These are phyloP conservation scores for Phialocephala subalpina DNA, from an alignment of 2,329 filamentous ascomycete species.

Conservation along the genomic window DNA sequence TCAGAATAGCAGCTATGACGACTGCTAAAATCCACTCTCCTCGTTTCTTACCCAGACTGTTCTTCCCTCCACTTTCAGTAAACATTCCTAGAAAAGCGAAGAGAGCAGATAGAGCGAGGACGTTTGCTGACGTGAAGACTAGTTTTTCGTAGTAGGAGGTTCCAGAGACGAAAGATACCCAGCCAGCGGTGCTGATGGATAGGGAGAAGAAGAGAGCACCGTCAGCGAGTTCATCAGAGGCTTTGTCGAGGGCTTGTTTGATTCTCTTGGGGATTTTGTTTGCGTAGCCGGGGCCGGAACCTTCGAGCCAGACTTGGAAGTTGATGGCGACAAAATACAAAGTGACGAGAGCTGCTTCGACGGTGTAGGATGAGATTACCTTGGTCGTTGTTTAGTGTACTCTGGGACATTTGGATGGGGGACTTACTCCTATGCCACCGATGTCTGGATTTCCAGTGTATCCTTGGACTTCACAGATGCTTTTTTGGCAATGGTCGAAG, in stretches of 20 bases:
- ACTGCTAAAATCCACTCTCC: slow-evolving; percentile 16
- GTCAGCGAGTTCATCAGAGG: slow-evolving; percentile 18
- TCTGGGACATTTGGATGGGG: neutral
- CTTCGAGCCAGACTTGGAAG: slow-evolving; percentile 7
- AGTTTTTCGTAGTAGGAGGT: slow-evolving; percentile 25
- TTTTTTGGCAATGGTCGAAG: slow-evolving; percentile 14
- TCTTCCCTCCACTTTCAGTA: neutral
- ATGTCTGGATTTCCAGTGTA: slow-evolving; percentile 28
- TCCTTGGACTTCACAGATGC: slow-evolving; percentile 24
- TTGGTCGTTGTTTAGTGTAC: slow-evolving; percentile 7
- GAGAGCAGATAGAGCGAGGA: slow-evolving; percentile 17
- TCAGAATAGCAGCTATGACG: slow-evolving; percentile 18
- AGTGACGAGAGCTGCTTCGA: slow-evolving; percentile 22
- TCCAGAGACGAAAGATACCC: slow-evolving; percentile 21
- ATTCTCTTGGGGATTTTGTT: neutral
- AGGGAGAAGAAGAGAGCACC: slow-evolving; percentile 22
- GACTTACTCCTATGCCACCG: slow-evolving; percentile 23
- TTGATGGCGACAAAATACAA: slow-evolving; percentile 24
- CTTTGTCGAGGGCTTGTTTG: slow-evolving; percentile 13
- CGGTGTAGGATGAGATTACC: slow-evolving; percentile 24
- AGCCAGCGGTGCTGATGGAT: slow-evolving; percentile 20
- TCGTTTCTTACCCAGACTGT: slow-evolving; percentile 11
- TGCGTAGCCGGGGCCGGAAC: neutral
- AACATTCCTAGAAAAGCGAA: slow-evolving; percentile 23
- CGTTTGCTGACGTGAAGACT: slow-evolving; percentile 23